phyloP scores from a whole-genome alignment of 2,329 filamentous ascomycete species.

The Clarireedia sp. region DNA sequence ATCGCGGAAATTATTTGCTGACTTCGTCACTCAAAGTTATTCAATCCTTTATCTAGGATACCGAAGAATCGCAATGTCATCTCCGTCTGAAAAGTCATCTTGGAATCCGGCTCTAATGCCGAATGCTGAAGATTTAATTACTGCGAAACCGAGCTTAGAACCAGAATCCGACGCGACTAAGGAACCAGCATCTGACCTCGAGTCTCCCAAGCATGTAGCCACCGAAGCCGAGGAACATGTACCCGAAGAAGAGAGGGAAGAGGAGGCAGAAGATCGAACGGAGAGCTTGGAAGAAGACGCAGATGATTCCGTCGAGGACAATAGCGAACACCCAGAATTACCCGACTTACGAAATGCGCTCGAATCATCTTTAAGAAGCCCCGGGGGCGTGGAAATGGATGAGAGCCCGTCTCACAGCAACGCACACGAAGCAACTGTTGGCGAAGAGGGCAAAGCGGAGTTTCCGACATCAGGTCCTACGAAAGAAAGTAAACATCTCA shows the following conservation, averaged over 20 bases:
- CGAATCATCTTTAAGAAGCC: conserved; percentile 22
- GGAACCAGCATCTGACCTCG: background rate
- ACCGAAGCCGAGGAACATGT: background rate
- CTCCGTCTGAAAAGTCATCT: conserved; percentile 36
- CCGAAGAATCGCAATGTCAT: conserved; percentile 32
- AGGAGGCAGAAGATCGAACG: background rate
- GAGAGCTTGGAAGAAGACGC: background rate
- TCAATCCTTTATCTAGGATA: conserved; percentile 19
- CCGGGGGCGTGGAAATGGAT: conserved; percentile 23
- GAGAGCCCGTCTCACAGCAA: conserved; percentile 20
- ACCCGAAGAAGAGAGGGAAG: background rate
- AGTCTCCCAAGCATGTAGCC: background rate
- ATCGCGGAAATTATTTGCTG: background rate
- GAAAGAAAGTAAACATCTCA: conserved; percentile 46
- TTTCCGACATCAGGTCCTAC: conserved; percentile 20
- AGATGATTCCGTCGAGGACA: conserved; percentile 8
- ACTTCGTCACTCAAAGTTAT: conserved; percentile 15
- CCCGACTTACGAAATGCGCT: conserved; percentile 22
- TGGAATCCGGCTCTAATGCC: conserved; percentile 48
- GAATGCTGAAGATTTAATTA: conserved; percentile 29
- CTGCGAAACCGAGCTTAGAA: conserved; percentile 6
- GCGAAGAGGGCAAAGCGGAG: conserved; percentile 16
- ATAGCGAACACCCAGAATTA: conserved; percentile 18
- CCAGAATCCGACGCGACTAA: background rate
- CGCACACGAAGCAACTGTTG: conserved; percentile 5